Base-by-base conservation (phyloP, 305 asterid species). In the Plantago rigida region DNA sequence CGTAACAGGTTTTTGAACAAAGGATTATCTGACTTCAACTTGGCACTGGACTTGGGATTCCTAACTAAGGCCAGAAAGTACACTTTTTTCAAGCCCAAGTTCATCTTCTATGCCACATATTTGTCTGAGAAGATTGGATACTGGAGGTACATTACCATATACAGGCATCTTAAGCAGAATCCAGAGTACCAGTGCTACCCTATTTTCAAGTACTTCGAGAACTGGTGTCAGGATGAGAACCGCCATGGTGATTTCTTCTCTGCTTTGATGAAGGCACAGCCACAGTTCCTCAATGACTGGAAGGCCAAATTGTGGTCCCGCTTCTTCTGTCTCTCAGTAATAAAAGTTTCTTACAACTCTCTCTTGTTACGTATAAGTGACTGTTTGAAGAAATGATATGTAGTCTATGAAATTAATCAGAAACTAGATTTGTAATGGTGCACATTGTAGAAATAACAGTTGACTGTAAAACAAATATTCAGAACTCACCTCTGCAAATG, bases 191-290 rank as follows among this genome's bases (percentile, higher is more conserved):
- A 82, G 58, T 89, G 96, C 74, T 93, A 93, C 65, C 99, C 99
- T 0, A 93, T 93, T 69, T 93, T 93, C 94, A 89, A 93, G 47
- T 93, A 93, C 92, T 93, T 93, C 1, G 97, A 93, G 89, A 93
- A 93, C 87, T 93, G 99, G 99, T 93, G 99, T 81, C 97, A 93
- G 74, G 99, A 93, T 63, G 99, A 93, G 87, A 93, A 93, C 67
- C 94, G 99, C 62, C 99, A 93, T 1, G 99, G 99, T 28, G 99
- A 93, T 78, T 93, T 93, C 87, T 93, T 93, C 92, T 89, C 97
- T 13, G 99, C 99, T 0, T 69, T 93, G 81, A 87, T 93, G 97
- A 93, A 93, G 83, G 99, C 99, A 2, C 99, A 93, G 66, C 99
- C 97, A 0, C 99, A 93, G 84, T 93, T 93, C 83, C 95, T 93